A percentile compares a stretch with the other conserved stretches of the same genome.
phyloP scores from a whole-genome alignment of 169 alveolate species.

The Cyclospora cayetanensis region DNA sequence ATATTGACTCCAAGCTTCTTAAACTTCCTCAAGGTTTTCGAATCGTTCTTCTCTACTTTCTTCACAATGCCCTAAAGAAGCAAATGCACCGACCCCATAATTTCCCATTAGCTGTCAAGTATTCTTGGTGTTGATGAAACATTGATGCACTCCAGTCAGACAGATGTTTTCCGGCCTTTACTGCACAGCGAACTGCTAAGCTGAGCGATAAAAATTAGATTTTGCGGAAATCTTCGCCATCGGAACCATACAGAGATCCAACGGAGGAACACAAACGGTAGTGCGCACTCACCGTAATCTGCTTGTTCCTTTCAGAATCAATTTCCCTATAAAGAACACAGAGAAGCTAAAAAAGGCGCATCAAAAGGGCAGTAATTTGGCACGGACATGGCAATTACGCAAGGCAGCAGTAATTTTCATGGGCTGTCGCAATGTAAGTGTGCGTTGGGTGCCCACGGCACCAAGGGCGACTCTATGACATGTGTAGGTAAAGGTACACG shows the following conservation, averaged over 20 bases:
- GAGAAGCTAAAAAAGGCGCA: background rate
- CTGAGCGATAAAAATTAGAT: too few species aligned
- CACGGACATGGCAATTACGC: too few species aligned
- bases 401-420: too few species aligned
- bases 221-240: too few species aligned
- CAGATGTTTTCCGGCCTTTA: too few species aligned
- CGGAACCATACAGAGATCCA: too few species aligned
- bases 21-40: constrained; percentile 68
- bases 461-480: background rate
- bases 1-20: constrained; percentile 66
- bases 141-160: too few species aligned
- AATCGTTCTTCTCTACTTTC: constrained; percentile 49
- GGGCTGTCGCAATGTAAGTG: background rate
- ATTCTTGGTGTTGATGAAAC: too few species aligned
- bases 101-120: too few species aligned
- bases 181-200: too few species aligned
- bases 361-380: too few species aligned
- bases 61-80: background rate
- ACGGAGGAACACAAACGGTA: too few species aligned
- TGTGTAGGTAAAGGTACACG: background rate
- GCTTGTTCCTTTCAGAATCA: constrained; percentile 71
- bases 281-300: constrained; percentile 34
- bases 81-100: background rate
- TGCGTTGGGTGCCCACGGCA: background rate
- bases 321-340: constrained; percentile 57